phyloP scores from a whole-genome alignment of 2,329 filamentous ascomycete genomes.

The Neopestalotiopsis rosae region DNA sequence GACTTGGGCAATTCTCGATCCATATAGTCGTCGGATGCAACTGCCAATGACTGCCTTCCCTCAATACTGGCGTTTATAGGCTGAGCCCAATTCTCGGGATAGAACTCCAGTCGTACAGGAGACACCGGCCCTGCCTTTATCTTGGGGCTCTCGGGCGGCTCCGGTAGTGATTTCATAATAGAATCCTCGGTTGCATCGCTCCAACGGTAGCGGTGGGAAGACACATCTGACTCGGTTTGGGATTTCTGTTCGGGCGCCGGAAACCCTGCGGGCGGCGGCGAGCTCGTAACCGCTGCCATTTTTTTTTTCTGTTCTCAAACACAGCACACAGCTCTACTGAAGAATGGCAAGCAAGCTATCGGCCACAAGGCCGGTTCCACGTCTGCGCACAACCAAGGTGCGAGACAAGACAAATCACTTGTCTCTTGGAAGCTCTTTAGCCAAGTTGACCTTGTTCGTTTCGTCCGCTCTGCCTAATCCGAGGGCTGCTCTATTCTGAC shows the following conservation, averaged over 20 bases:
- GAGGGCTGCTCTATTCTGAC: background rate
- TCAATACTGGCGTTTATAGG: conserved; percentile 60
- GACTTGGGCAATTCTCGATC: conserved; percentile 40
- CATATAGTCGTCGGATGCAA: background rate
- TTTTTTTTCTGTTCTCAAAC: background rate
- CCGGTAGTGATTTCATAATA: conserved; percentile 33
- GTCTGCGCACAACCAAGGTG: background rate
- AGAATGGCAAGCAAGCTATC: background rate
- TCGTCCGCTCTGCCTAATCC: background rate
- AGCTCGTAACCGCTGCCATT: conserved; percentile 36
- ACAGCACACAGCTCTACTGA: background rate
- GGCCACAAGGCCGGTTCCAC: conserved; percentile 5
- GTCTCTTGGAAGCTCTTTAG: background rate
- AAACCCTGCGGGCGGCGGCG: conserved; percentile 32
- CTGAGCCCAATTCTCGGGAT: conserved; percentile 56
- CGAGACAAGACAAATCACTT: background rate
- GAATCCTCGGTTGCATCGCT: conserved; percentile 32
- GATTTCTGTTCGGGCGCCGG: conserved; percentile 36
- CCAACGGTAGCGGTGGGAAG: conserved; percentile 40
- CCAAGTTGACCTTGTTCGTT: background rate
- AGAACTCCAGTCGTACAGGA: conserved; percentile 61
- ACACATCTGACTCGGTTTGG: conserved; percentile 29
- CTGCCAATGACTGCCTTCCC: conserved; percentile 23
- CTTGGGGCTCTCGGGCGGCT: conserved; percentile 42
- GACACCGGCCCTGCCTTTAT: conserved; percentile 60